Base-by-base conservation (phyloP, 345 rosid genomes). In the Salix arbutifolia region DNA sequence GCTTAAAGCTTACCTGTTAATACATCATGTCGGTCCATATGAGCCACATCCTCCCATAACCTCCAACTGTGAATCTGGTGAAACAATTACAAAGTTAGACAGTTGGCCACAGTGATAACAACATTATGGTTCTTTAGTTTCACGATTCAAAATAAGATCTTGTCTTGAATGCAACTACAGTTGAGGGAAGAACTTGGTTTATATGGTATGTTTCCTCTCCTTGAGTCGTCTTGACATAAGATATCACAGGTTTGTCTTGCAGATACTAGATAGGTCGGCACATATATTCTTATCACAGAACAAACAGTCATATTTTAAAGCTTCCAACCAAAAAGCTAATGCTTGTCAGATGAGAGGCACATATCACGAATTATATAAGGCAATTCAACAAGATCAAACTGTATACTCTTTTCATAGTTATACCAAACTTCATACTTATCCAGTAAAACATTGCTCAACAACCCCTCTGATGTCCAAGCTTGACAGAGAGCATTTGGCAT, bases 41-140 rank as follows among this genome's bases (percentile, higher is more conserved):
- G 94, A 86, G 97, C 97, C 79, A 83, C 90, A 33, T 90, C 96
- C 83, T 96, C 99, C 98, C 99, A 96, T 6, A 64, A 81, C 81
- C 94, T 92, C 99, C 99, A 93, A 79, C 97, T 86, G 81, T 91
- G 98, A 82, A 93, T 89, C 99, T 95, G 81, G 53, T 76, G 44
- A 86, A 76, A 77, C 38, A 74, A 66, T 73, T 42, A 73, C 48
- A 80, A 69, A 35, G 52, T 25, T 19, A 67, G 80, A 76, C 61
- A 69, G 76, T 72, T 26, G 76, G 70, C 33, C 52, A 61, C 67
- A 72, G 7, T 35, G 21, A 44, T 18, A 38, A 18, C 35, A 3
- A 31, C 30, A 8, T 6, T n/a, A 23, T 23, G 40, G 35, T 25
- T 58, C 70, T 68, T 46, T 30, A 71, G 21, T 50, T 61, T 26